Conservation (phyloP, 805 yeast species). For the Ogataea corticis region DNA sequence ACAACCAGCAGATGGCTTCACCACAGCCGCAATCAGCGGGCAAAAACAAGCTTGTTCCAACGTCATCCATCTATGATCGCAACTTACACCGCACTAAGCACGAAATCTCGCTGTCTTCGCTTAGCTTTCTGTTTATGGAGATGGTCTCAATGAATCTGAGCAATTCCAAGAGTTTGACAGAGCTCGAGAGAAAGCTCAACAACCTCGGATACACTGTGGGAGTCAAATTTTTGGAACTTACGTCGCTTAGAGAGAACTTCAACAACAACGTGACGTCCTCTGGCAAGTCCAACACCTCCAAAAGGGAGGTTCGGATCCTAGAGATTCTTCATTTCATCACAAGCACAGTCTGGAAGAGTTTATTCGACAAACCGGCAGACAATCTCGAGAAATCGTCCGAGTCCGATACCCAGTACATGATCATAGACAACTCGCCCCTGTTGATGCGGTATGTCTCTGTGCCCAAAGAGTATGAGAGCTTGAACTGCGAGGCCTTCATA, state of each 20-base stretch:
- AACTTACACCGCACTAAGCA: constrained; percentile 63
- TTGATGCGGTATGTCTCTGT: constrained; percentile 71
- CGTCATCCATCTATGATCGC: constrained; percentile 61
- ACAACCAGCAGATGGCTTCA: constrained; percentile 5
- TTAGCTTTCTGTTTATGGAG: constrained; percentile 71
- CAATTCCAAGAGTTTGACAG: constrained; percentile 65
- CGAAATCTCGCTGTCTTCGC: constrained; percentile 65
- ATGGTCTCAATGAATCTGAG: constrained; percentile 65
- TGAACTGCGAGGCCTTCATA: constrained; percentile 78
- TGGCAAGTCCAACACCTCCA: constrained; percentile 64
- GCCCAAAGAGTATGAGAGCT: constrained; percentile 74
- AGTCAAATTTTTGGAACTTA: constrained; percentile 64
- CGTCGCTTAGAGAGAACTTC: constrained; percentile 65
- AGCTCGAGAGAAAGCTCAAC: constrained; percentile 59
- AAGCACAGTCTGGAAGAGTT: constrained; percentile 66
- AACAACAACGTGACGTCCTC: constrained; percentile 38
- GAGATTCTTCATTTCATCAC: constrained; percentile 78
- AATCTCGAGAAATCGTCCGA: constrained; percentile 45
- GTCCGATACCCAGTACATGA: constrained; percentile 71
- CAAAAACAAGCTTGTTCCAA: constrained; percentile 11
- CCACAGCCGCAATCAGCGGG: constrained; percentile 10
- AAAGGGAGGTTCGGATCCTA: constrained; percentile 66
- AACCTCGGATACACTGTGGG: constrained; percentile 80
- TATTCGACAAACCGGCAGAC: constrained; percentile 74
- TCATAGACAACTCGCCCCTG: constrained; percentile 72